Conservation (phyloP, 2,329 filamentous ascomycete species). For the Sporothrix sp. region DNA sequence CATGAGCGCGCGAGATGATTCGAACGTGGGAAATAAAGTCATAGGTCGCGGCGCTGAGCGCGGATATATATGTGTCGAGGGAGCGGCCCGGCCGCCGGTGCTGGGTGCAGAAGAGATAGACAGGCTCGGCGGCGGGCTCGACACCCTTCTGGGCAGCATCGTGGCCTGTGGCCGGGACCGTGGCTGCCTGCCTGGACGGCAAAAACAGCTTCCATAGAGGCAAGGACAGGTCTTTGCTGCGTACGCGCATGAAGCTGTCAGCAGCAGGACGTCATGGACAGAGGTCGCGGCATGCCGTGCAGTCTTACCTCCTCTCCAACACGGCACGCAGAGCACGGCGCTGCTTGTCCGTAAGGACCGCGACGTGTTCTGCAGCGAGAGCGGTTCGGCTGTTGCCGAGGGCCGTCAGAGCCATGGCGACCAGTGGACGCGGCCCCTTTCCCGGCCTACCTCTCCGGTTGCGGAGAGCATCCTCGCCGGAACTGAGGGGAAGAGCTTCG, state of each 20-base stretch:
- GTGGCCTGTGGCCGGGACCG: too few relatives aligned
- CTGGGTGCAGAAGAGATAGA: slow-evolving; percentile 5
- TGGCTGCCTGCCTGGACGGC: not conserved
- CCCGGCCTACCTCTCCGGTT: not conserved
- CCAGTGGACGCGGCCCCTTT: slow-evolving; percentile 10
- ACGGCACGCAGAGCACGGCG: not conserved
- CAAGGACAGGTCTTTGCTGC: not conserved
- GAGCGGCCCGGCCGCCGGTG: not conserved
- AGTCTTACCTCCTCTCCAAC: not conserved
- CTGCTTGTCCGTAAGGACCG: not conserved
- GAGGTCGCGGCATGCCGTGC: not conserved
- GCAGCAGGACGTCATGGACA: not conserved
- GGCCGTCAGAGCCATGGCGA: slow-evolving; percentile 9
- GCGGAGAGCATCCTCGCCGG: too few relatives aligned
- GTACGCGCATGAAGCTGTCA: not conserved
- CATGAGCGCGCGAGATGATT: slow-evolving; percentile 12
- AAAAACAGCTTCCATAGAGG: slow-evolving; percentile 11
- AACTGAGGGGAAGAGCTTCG: too few relatives aligned
- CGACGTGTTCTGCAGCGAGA: slow-evolving; percentile 4
- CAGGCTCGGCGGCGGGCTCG: not conserved
- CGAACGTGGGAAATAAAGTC: slow-evolving; percentile 24
- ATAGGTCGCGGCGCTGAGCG: slow-evolving; percentile 10
- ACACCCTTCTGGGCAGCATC: too few relatives aligned
- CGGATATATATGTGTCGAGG: slow-evolving; percentile 6
- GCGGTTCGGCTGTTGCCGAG: not conserved